phyloP scores from a whole-genome alignment of 2,329 filamentous ascomycete species.

The Teratosphaeria zuluensis region DNA sequence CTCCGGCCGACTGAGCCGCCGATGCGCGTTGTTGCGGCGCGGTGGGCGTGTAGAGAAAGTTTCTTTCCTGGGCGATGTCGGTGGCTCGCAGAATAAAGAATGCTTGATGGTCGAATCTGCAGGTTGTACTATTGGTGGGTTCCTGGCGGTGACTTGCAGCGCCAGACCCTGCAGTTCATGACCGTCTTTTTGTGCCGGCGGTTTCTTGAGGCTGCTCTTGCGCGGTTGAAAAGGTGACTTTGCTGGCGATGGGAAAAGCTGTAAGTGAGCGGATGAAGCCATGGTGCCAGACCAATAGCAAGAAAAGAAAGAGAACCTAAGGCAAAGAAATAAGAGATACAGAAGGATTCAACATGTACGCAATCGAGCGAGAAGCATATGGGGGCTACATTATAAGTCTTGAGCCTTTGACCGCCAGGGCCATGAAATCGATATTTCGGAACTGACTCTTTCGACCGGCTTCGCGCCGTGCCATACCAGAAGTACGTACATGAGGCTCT shows the following conservation, averaged over 20 bases:
- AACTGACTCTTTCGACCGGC: neutral
- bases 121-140: conserved; percentile 11
- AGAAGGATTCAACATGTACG: neutral
- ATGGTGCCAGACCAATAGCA: conserved; percentile 12
- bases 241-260: conserved; percentile 12
- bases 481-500: conserved; percentile 1
- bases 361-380: neutral
- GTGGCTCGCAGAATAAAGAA: conserved; percentile 20
- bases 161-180: conserved; percentile 19
- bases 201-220: conserved; percentile 11
- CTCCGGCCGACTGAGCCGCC: conserved; percentile 10
- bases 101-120: conserved; percentile 19
- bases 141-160: conserved; percentile 15
- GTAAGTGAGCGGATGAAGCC: conserved; percentile 10
- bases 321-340: conserved; percentile 1
- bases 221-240: conserved; percentile 6
- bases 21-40: conserved; percentile 5
- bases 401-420: neutral
- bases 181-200: conserved; percentile 1
- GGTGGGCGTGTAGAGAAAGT: neutral
- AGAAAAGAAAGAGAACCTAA: conserved; percentile 2
- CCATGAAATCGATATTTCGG: neutral
- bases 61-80: conserved; percentile 1
- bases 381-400: neutral
- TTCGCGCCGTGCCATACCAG: conserved; percentile 10